Percentiles rank a stretch among this genome's conserved stretches.
Evolutionary conservation across 352 stramenopile genomes (phyloP).

Genomic region (Phytophthora foliorum): DNA sequence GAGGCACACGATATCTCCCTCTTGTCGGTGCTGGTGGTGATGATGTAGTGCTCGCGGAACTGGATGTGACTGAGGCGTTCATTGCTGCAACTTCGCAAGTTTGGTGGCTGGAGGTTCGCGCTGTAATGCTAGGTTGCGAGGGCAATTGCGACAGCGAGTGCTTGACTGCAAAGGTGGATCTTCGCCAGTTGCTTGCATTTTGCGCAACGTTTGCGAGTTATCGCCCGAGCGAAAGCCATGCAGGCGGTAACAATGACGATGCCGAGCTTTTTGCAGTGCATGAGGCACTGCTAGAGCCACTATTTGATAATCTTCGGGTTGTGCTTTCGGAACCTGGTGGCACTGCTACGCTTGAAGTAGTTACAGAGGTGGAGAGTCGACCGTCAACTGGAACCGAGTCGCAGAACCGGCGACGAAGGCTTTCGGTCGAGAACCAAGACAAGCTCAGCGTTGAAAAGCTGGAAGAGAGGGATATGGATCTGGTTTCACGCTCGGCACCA

Average conservation of each 20-base stretch:
- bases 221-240: constrained; percentile 56
- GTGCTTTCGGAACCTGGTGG: constrained; percentile 2
- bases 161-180: constrained; percentile 44
- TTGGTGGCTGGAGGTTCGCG: constrained; percentile 76
- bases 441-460: not conserved
- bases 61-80: constrained; percentile 68
- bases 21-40: not conserved
- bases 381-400: constrained; percentile 8
- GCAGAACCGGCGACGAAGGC: constrained; percentile 2
- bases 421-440: constrained; percentile 20
- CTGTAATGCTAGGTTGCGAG: constrained; percentile 29
- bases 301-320: constrained; percentile 47
- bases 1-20: constrained; percentile 53
- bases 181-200: constrained; percentile 42
- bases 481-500: not conserved
- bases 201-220: constrained; percentile 60
- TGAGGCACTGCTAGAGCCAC: constrained; percentile 54
- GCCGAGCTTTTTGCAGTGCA: constrained; percentile 61
- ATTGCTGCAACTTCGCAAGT: constrained; percentile 53
- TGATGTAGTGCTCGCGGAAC: constrained; percentile 37
- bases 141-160: constrained; percentile 14
- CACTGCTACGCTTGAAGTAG: constrained; percentile 22
- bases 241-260: constrained; percentile 15
- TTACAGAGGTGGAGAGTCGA: constrained; percentile 3
- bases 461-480: not conserved